Evolutionary conservation across 805 yeast genomes (phyloP), one percentile per base, ranked within the genome.

Genomic region (Danielozyma ontarioensis): DNA sequence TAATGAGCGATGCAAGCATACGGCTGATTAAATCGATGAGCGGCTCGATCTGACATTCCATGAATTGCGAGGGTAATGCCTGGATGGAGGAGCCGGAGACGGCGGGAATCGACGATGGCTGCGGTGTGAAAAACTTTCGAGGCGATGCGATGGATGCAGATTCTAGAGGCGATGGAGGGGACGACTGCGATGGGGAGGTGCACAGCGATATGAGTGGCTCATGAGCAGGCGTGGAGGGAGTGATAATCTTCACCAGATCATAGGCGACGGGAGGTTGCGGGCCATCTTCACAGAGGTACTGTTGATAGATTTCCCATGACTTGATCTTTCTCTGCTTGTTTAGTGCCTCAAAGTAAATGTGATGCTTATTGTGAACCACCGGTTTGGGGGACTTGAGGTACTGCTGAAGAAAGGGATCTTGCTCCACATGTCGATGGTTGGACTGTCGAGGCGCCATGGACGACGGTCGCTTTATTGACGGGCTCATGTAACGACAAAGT

Each of bases 1-100:
- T 57, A 11, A 89, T 85, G 16, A 90, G 69, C 26, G 85, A 83
- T 29, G 75, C 70, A 17, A 93, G 63, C 93, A 89, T 86, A 34
- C 96, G 65, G 1, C 95, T 67, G 21, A 90, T 78, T 22, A 90
- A 63, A 2, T 70, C 64, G 25, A 89, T 76, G 27, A 90, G 59
- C 45, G 84, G 93, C 13, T 78, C 76, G 35, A 79, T 65, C 10
- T 84, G 71, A 48, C 95, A 83, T 27, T 76, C 68, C 42, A 75
- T 72, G 57, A 80, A 88, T 34, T 70, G 60, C 11, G 40, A 33
- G 2, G 83, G 83, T 10, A 78, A 57, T 10, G n/a, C n/a, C n/a
- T n/a, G n/a, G n/a, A n/a, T n/a, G n/a, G n/a, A n/a, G n/a, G 6
- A 12, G 6, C 26, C n/a, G 26, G 5, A 24, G 14, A 24, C n/a